phyloP scores from a whole-genome alignment of 2,329 filamentous ascomycete genomes.

The Geosmithia flava region DNA sequence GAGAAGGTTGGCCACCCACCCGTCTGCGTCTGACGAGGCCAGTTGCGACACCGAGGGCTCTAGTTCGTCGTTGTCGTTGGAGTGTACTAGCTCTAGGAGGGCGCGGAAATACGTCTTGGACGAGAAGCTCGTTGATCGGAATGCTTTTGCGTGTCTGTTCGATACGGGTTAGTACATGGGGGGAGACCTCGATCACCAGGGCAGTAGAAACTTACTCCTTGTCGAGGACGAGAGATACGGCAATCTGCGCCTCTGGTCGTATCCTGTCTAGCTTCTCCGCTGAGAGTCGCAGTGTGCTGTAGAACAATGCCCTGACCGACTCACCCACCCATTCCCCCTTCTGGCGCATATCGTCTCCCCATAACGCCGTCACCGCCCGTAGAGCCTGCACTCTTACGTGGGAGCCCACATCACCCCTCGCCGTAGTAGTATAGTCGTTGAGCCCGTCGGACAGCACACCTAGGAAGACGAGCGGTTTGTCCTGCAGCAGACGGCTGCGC shows the following conservation, averaged over 20 bases:
- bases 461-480: slow-evolving; percentile 27
- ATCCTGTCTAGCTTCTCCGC: slow-evolving; percentile 88
- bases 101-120: slow-evolving; percentile 46
- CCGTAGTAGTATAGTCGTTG: slow-evolving; percentile 84
- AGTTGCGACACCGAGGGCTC: slow-evolving; percentile 21
- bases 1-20: slow-evolving; percentile 42
- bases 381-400: slow-evolving; percentile 73
- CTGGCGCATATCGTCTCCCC: slow-evolving; percentile 19
- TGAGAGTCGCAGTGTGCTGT: slow-evolving; percentile 52
- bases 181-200: too few relatives aligned
- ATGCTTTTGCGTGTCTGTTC: slow-evolving; percentile 18
- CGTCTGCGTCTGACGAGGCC: slow-evolving; percentile 14
- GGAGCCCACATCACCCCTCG: slow-evolving; percentile 82
- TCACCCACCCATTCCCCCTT: slow-evolving; percentile 10
- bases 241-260: slow-evolving; percentile 50
- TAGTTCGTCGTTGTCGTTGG: slow-evolving; percentile 8
- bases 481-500: slow-evolving; percentile 29
- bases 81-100: slow-evolving; percentile 34
- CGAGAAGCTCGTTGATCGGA: slow-evolving; percentile 36
- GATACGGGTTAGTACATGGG: slow-evolving; percentile 3
- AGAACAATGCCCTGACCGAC: slow-evolving; percentile 28
- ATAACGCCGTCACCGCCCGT: slow-evolving; percentile 57
- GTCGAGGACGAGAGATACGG: slow-evolving; percentile 31
- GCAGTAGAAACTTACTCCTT: slow-evolving; percentile 8
- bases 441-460: slow-evolving; percentile 44